phyloP scores from a whole-genome alignment of 2,329 filamentous ascomycete species.

The Pseudocercospora fuligena region DNA sequence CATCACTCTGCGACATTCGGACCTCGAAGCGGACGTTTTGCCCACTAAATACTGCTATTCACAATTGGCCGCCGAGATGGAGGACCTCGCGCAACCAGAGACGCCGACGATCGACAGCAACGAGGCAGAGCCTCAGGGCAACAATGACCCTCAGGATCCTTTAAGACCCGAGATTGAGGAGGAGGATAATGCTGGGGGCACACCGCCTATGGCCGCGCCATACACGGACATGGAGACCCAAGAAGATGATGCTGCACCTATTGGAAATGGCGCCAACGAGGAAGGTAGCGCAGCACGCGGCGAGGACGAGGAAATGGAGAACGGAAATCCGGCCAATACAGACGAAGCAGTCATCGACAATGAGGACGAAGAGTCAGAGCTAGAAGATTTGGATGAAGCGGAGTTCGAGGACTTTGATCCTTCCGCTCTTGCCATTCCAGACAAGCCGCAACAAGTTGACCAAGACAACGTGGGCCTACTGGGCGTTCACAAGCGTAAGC shows the following conservation, averaged over 20 bases:
- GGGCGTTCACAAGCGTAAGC: constrained; percentile 68
- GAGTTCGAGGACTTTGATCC: constrained; percentile 70
- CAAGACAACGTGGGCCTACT: constrained; percentile 65
- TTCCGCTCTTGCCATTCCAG: constrained; percentile 64
- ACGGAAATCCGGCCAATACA: constrained; percentile 25
- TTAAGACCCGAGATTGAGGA: constrained; percentile 54
- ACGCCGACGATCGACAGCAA: constrained; percentile 46
- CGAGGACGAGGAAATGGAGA: constrained; percentile 36
- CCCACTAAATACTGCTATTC: neutral
- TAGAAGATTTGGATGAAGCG: constrained; percentile 68
- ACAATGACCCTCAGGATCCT: constrained; percentile 52
- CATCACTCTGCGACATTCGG: neutral
- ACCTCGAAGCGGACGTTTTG: neutral
- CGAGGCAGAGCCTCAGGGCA: constrained; percentile 52
- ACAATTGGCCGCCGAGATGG: constrained; percentile 40
- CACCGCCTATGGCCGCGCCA: constrained; percentile 49
- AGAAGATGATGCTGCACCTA: constrained; percentile 42
- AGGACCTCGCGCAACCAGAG: constrained; percentile 46
- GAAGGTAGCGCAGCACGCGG: constrained; percentile 26
- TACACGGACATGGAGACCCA: constrained; percentile 52
- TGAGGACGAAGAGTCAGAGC: constrained; percentile 63
- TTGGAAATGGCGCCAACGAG: constrained; percentile 26
- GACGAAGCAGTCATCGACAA: constrained; percentile 47
- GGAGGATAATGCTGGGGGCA: constrained; percentile 50
- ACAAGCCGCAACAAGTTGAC: constrained; percentile 64